phyloP scores from a whole-genome alignment of 352 stramenopile genomes.

The Blastocystis sp. region DNA sequence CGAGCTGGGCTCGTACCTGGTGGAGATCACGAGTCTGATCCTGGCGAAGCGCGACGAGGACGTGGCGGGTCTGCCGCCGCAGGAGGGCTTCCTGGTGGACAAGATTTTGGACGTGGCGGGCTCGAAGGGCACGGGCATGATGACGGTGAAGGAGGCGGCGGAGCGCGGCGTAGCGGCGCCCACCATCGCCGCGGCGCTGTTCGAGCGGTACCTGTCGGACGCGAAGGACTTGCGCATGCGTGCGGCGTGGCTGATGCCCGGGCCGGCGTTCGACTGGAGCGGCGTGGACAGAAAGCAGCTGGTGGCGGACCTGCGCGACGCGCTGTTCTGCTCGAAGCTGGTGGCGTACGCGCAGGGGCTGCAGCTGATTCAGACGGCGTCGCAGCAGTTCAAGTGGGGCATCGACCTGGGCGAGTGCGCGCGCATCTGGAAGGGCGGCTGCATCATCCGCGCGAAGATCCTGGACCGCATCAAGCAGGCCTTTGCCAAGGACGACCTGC shows the following conservation, averaged over 20 bases:
- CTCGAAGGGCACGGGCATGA: conserved; percentile 87
- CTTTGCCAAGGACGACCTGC: conserved; percentile 85
- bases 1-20: conserved; percentile 92
- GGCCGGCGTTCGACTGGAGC: conserved; percentile 65
- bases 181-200: conserved; percentile 93
- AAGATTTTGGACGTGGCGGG: conserved; percentile 97
- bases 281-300: conserved; percentile 86
- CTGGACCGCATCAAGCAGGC: conserved; percentile 93
- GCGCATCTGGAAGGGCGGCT: conserved; percentile 97
- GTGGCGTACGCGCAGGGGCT: conserved; percentile 92
- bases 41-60: conserved; percentile 92
- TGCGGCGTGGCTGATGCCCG: conserved; percentile 19
- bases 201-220: conserved; percentile 89
- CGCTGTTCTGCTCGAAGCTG: conserved; percentile 96
- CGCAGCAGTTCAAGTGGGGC: conserved; percentile 90
- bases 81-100: conserved; percentile 82
- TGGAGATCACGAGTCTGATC: conserved; percentile 96
- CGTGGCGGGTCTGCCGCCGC: conserved; percentile 74
- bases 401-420: conserved; percentile 91
- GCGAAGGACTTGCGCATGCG: conserved; percentile 89
- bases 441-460: conserved; percentile 95
- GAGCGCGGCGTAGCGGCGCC: conserved; percentile 90
- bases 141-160: conserved; percentile 79
- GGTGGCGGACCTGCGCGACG: conserved; percentile 89
- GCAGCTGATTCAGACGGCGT: conserved; percentile 88